phyloP scores from a whole-genome alignment of 2,329 filamentous ascomycete genomes.

The Neonectria neomacrospora region DNA sequence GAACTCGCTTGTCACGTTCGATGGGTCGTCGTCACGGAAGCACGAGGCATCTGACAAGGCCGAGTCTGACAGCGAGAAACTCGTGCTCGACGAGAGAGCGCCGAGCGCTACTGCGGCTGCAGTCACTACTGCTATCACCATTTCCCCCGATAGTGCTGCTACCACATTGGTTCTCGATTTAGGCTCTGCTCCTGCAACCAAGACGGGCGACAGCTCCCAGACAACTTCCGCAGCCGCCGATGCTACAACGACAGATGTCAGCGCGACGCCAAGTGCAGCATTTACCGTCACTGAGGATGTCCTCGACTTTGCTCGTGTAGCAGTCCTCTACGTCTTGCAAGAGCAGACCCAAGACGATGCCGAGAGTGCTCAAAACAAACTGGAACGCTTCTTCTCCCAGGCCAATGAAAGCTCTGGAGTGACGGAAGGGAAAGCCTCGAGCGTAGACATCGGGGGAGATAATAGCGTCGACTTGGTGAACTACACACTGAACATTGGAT shows the following conservation, averaged over 20 bases:
- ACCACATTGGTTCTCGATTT: constrained; percentile 39
- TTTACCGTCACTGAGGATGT: constrained; percentile 66
- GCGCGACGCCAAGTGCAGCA: constrained; percentile 25
- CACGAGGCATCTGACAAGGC: constrained; percentile 46
- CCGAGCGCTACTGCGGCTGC: constrained; percentile 23
- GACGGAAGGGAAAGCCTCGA: constrained; percentile 54
- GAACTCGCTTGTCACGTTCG: constrained; percentile 89
- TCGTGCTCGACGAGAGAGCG: constrained; percentile 23
- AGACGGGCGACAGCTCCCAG: constrained; percentile 22
- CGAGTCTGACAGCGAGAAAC: constrained; percentile 35
- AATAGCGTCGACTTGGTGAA: constrained; percentile 64
- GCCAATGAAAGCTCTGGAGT: constrained; percentile 45
- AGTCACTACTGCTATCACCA: constrained; percentile 31
- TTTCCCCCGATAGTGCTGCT: constrained; percentile 32
- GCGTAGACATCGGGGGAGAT: constrained; percentile 55
- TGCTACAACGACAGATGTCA: constrained; percentile 27
- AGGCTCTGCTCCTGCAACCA: constrained; percentile 32
- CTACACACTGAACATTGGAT: constrained; percentile 55
- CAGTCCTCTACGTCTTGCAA: constrained; percentile 71
- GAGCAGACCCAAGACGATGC: constrained; percentile 62
- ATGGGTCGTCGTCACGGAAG: constrained; percentile 61
- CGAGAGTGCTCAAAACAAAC: constrained; percentile 61
- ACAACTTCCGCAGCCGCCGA: constrained; percentile 24
- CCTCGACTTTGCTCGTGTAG: constrained; percentile 72
- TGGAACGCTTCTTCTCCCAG: constrained; percentile 66